Evolutionary conservation across 1,284 basidiomycete species (phyloP).

Genomic region (Moesziomyces globuligerus): DNA sequence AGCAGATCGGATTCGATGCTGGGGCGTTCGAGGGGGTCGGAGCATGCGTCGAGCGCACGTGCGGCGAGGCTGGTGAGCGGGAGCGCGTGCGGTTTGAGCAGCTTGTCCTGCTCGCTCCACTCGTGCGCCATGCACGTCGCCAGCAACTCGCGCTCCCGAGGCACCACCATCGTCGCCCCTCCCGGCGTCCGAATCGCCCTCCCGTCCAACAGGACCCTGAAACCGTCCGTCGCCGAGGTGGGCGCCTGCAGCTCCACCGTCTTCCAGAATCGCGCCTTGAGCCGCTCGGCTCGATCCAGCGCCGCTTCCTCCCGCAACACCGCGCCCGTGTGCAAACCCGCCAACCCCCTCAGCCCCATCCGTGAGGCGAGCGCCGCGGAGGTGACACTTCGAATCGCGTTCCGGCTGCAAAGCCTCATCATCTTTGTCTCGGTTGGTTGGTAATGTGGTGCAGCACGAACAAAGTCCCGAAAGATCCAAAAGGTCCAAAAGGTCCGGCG

Average conservation of each 20-base stretch:
- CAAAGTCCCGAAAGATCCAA: too few relatives aligned
- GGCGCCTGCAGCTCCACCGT: constrained; percentile 35
- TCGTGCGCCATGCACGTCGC: constrained; percentile 90
- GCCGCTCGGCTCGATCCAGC: constrained; percentile 38
- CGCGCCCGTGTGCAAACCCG: neutral
- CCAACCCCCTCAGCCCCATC: too few relatives aligned
- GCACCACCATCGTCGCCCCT: constrained; percentile 79
- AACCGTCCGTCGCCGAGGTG: constrained; percentile 45
- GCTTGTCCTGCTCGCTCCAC: constrained; percentile 90
- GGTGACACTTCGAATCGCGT: too few relatives aligned
- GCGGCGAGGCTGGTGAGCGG: constrained; percentile 87
- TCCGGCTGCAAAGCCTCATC: too few relatives aligned
- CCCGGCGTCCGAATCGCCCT: constrained; percentile 86
- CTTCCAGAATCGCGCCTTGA: constrained; percentile 57
- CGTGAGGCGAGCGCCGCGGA: too few relatives aligned
- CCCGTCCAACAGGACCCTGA: constrained; percentile 82
- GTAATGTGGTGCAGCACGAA: too few relatives aligned
- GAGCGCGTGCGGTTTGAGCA: constrained; percentile 88
- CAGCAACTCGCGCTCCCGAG: constrained; percentile 76
- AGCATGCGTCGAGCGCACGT: constrained; percentile 84
- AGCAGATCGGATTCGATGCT: constrained; percentile 80
- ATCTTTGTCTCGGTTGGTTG: too few relatives aligned
- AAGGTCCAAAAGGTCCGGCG: too few relatives aligned
- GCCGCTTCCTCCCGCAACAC: constrained; percentile 11
- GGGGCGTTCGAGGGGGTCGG: constrained; percentile 72